A percentile compares a stretch with the other conserved stretches of the same genome.
These are phyloP conservation scores for Entomortierella parvispora DNA, from an alignment of 192 early-diverging fungal species.

Conservation along the genomic window DNA sequence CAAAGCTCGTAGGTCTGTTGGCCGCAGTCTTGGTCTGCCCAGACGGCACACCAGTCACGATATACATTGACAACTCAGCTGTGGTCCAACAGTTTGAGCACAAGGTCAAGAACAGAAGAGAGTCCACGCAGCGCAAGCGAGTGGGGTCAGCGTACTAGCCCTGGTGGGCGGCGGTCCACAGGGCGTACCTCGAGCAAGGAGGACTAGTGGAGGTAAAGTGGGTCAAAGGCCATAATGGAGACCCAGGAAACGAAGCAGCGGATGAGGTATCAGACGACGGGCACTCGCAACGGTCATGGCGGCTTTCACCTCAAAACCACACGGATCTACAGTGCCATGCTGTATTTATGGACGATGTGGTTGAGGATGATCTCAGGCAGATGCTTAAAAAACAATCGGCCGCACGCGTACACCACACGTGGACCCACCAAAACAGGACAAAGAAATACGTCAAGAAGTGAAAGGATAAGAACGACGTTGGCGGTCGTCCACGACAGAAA, in stretches of 20 bases:
- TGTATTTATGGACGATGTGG: no score
- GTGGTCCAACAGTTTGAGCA: background rate
- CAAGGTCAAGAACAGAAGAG: background rate
- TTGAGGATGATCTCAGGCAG: no score
- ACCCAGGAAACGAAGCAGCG: conserved; percentile 8
- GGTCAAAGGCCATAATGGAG: background rate
- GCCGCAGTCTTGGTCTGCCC: conserved; percentile 3
- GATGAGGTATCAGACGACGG: background rate
- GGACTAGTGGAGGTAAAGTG: background rate
- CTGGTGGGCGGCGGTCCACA: conserved; percentile 3
- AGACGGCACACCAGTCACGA: background rate
- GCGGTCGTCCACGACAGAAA: no score
- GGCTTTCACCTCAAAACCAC: background rate
- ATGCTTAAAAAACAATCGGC: no score
- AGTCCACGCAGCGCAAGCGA: background rate
- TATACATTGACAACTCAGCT: conserved; percentile 3
- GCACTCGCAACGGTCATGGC: background rate
- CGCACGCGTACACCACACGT: no score
- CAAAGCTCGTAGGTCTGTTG: conserved; percentile 4
- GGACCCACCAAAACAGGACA: no score
- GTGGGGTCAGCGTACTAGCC: background rate
- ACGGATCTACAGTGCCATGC: background rate
- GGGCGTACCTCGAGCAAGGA: conserved; percentile 3
- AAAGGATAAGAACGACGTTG: no score
- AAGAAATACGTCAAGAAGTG: no score